Percentiles rank a stretch among this genome's conserved stretches.
Evolutionary conservation across 768 basidiomycete species (phyloP).

Genomic region (Leccinum fibrillosum): DNA sequence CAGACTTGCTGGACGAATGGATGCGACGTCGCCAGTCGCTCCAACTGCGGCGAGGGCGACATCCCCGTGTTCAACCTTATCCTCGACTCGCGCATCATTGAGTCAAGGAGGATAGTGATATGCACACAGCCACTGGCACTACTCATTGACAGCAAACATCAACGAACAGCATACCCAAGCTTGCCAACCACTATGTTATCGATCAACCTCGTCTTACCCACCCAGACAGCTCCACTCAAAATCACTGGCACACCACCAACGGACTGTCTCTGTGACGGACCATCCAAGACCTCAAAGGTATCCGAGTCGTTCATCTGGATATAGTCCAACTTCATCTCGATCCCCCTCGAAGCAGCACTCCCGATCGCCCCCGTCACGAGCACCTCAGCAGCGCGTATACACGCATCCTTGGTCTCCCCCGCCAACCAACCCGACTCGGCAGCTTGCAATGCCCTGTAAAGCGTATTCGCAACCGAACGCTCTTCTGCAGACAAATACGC

Average conservation of each 20-base stretch:
- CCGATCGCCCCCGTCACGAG: constrained; percentile 35
- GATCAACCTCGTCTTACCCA: constrained; percentile 85
- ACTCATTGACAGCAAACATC: background rate
- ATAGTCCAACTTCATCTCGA: constrained; percentile 74
- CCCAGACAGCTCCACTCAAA: constrained; percentile 83
- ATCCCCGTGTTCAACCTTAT: constrained; percentile 20
- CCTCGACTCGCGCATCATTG: constrained; percentile 15
- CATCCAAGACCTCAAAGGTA: constrained; percentile 63
- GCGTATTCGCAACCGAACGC: constrained; percentile 55
- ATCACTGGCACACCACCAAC: constrained; percentile 45
- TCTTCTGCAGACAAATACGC: constrained; percentile 70
- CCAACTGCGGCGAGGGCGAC: constrained; percentile 29
- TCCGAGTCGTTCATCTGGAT: constrained; percentile 83
- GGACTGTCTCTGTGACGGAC: constrained; percentile 26
- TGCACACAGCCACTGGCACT: constrained; percentile 21
- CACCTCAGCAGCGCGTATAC: constrained; percentile 41
- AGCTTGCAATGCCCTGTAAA: constrained; percentile 64
- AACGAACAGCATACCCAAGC: constrained; percentile 12
- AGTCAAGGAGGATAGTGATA: background rate
- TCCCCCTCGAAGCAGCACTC: constrained; percentile 34
- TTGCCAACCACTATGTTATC: constrained; percentile 85
- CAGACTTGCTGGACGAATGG: constrained; percentile 55
- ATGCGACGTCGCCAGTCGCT: constrained; percentile 37
- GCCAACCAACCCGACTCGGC: constrained; percentile 55
- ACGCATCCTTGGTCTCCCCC: constrained; percentile 48